Evolutionary conservation across 345 rosid genomes (phyloP), one percentile per base, ranked within the genome.

Genomic region (Salix viminalis): DNA sequence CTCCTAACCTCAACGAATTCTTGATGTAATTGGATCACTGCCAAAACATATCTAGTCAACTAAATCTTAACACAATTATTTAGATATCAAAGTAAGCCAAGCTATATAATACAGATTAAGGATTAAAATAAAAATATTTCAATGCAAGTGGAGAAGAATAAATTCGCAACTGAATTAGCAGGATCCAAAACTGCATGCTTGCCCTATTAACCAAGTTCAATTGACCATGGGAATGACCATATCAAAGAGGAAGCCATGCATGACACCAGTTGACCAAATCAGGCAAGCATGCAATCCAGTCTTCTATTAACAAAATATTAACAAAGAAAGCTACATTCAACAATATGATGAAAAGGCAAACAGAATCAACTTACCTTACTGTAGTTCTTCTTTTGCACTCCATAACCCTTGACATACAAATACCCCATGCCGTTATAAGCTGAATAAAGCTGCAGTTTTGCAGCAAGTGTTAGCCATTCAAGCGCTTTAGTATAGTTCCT

Each of bases 371-470:
- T 77, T 85, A 92, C 99, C 85, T 90, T 94, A 46, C 97, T 92
- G 72, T 87, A 94, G 82, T 96, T 96, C 84, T 93, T 94, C 88
- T 95, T 85, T 44, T 92, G 98, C 74, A 96, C 98, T 72, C 98
- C 99, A 76, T 94, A 92, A 9, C 99, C 99, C 81, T 96, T 96
- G 73, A 92, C 97, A 86, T 96, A 89, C 76, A 96, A 81, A 85
- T 94, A 96, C 15, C 98, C 99, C 86, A 96, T 91, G 73, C 97
- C 97, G 82, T 94, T 96, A 80, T 88, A 96, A 70, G 99, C 97
- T 10, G 98, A 96, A 82, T 84, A 85, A 79, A 89, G 91, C 73
- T 92, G 90, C 76, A 88, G 97, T 34, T 84, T 88, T 4, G 94
- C 87, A 24, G 99, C 99, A 83, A 91, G 97, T 11, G 84, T 87